These are phyloP conservation scores for Colletotrichum siamense DNA, from an alignment of 2,329 filamentous ascomycete genomes.

Conservation along the genomic window DNA sequence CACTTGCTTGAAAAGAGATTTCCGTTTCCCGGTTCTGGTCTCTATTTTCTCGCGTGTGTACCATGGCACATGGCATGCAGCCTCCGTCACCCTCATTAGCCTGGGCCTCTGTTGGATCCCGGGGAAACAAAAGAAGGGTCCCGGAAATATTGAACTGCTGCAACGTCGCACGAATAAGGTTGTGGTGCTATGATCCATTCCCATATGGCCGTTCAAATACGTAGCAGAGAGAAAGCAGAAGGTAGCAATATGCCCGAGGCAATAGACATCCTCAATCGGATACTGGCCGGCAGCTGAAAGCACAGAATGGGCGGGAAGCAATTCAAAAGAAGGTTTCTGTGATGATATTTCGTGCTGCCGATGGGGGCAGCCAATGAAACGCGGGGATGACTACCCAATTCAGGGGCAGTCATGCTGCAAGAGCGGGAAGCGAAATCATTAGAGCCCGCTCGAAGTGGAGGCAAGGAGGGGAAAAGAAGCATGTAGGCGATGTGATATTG, in stretches of 20 bases:
- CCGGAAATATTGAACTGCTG: background rate
- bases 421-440: conserved; percentile 18
- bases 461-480: background rate
- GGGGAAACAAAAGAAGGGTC: conserved; percentile 12
- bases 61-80: background rate
- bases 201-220: background rate
- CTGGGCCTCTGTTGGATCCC: background rate
- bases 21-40: background rate
- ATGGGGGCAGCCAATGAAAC: conserved; percentile 10
- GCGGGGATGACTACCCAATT: conserved; percentile 19
- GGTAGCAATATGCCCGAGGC: background rate
- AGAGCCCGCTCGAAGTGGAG: conserved; percentile 8
- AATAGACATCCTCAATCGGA: background rate
- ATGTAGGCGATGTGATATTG: background rate
- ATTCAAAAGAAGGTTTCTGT: background rate
- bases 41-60: background rate
- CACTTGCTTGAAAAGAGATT: conserved; percentile 5
- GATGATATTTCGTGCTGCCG: background rate
- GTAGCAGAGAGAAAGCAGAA: background rate
- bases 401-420: conserved; percentile 7
- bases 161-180: conserved; percentile 15
- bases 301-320: background rate
- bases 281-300: background rate
- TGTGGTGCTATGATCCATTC: background rate
- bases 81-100: background rate